These are phyloP conservation scores for Penicillium coprophilum DNA, from an alignment of 495 filamentous ascomycete genomes.

Conservation along the genomic window DNA sequence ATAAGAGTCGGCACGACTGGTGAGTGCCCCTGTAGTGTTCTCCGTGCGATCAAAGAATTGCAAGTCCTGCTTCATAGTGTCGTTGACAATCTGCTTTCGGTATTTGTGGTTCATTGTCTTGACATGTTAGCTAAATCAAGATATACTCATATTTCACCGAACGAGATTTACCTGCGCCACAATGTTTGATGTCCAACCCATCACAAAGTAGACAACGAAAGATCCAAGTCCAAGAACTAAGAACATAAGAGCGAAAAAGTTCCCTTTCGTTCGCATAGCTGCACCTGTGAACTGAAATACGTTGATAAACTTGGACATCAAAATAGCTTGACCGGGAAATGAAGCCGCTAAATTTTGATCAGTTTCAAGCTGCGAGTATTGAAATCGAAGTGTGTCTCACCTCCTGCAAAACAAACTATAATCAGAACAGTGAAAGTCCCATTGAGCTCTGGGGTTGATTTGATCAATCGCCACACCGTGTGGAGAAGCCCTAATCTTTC, in stretches of 20 bases:
- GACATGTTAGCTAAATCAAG: not conserved
- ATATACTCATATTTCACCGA: not conserved
- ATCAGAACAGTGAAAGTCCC: slow-evolving; percentile 13
- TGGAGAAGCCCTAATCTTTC: slow-evolving; percentile 16
- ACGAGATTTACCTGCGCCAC: slow-evolving; percentile 30
- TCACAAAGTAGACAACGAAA: slow-evolving; percentile 50
- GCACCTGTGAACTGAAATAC: slow-evolving; percentile 32
- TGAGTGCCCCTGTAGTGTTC: slow-evolving; percentile 63
- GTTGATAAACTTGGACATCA: slow-evolving; percentile 26
- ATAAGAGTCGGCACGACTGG: slow-evolving; percentile 55
- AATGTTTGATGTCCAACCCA: slow-evolving; percentile 54
- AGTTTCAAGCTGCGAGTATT: not conserved
- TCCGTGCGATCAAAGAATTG: slow-evolving; percentile 60
- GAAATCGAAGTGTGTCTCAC: not conserved
- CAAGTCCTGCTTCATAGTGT: slow-evolving; percentile 55
- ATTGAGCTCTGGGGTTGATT: slow-evolving; percentile 15
- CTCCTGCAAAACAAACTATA: slow-evolving; percentile 8
- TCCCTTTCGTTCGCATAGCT: slow-evolving; percentile 27
- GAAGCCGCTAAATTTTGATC: slow-evolving; percentile 20
- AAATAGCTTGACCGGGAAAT: slow-evolving; percentile 29
- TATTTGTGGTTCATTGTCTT: slow-evolving; percentile 43
- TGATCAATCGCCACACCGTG: slow-evolving; percentile 10
- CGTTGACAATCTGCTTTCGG: slow-evolving; percentile 59
- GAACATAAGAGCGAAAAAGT: slow-evolving; percentile 65
- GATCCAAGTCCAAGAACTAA: slow-evolving; percentile 52